phyloP scores from a whole-genome alignment of 2,329 filamentous ascomycete species.

The Aureobasidium sp. region DNA sequence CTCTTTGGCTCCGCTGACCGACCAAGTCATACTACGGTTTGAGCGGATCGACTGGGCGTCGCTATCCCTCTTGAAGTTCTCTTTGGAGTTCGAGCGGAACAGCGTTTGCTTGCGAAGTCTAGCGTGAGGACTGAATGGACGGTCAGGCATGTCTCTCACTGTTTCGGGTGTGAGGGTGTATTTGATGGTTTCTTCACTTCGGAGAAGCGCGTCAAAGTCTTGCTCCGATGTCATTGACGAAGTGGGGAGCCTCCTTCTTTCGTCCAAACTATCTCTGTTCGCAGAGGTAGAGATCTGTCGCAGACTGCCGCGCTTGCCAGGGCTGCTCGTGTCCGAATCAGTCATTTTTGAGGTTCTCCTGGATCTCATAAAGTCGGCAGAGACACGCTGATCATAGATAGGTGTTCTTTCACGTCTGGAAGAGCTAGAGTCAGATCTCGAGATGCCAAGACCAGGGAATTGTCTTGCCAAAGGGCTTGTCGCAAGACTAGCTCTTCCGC shows the following conservation, averaged over 20 bases:
- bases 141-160: slow-evolving; percentile 35
- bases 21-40: neutral
- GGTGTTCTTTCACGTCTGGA: slow-evolving; percentile 1
- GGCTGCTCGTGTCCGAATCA: neutral
- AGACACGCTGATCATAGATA: neutral
- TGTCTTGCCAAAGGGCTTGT: slow-evolving; percentile 6
- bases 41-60: neutral
- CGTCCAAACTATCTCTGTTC: slow-evolving; percentile 5
- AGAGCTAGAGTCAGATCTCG: neutral
- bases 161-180: slow-evolving; percentile 44
- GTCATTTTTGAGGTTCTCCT: neutral
- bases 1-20: neutral
- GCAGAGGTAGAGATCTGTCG: neutral
- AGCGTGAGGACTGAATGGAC: neutral
- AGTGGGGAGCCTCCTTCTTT: neutral
- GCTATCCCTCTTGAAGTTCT: neutral
- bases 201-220: slow-evolving; percentile 44
- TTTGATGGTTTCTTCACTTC: slow-evolving; percentile 43
- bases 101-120: neutral
- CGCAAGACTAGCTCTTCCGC: neutral
- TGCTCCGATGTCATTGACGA: slow-evolving; percentile 21
- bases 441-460: slow-evolving; percentile 2
- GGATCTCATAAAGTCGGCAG: neutral
- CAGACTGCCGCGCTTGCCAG: neutral
- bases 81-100: neutral